Evolutionary conservation across 2,329 filamentous ascomycete species (phyloP).

Genomic region (Trichoderma gracile): DNA sequence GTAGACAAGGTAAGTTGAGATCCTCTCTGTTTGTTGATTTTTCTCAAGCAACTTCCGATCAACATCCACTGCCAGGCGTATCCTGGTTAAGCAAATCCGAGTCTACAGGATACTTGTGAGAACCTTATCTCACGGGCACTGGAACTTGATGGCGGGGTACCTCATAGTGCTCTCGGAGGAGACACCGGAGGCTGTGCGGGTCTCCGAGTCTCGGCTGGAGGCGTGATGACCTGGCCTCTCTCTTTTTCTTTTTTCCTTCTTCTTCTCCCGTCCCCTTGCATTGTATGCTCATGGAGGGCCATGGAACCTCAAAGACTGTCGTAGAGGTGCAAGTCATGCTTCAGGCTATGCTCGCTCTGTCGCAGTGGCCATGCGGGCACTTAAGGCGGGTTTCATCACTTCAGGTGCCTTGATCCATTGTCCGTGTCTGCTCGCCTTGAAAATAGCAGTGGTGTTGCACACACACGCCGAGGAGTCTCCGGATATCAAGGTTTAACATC

Average conservation of each 20-base stretch:
- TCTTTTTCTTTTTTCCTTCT: not conserved
- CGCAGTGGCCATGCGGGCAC: not conserved
- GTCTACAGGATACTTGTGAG: not conserved
- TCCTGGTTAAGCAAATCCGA: not conserved
- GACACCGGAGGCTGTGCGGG: not conserved
- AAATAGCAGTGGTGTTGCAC: not conserved
- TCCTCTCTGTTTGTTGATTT: not conserved
- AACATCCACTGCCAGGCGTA: not conserved
- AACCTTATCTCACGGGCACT: not conserved
- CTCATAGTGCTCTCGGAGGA: not conserved
- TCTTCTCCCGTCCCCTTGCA: not conserved
- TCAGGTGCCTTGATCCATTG: not conserved
- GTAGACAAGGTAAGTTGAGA: too few species aligned
- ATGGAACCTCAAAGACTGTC: not conserved
- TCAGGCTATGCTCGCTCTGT: not conserved
- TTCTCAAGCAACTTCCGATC: not conserved
- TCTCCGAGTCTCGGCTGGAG: constrained; percentile 13
- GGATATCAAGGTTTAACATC: too few species aligned
- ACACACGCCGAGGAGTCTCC: too few species aligned
- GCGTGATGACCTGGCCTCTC: constrained; percentile 12
- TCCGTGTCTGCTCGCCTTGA: not conserved
- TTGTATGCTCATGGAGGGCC: not conserved
- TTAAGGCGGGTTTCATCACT: not conserved
- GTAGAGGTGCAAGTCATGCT: not conserved
- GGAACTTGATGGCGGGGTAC: not conserved